Conservation (phyloP, 345 rosid genomes). For the Draba incana region DNA sequence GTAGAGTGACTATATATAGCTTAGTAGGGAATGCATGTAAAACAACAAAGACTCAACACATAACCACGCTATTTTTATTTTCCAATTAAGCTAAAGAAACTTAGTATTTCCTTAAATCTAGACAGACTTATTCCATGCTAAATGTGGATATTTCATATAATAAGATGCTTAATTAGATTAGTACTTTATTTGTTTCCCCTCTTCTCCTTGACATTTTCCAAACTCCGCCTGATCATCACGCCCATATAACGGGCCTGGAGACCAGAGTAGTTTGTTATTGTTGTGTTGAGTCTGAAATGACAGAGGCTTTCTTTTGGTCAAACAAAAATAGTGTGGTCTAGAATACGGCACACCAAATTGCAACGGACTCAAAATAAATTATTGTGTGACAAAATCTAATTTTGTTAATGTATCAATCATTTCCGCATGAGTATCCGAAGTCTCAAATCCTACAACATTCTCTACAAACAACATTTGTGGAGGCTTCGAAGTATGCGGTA, state of each 20-base stretch:
- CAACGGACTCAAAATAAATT: constrained; percentile 89
- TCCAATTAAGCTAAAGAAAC: too few species aligned
- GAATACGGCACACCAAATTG: constrained; percentile 97
- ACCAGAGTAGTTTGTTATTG: constrained; percentile 56
- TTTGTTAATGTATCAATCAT: constrained; percentile 68
- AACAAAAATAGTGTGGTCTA: constrained; percentile 91
- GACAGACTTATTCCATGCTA: too few species aligned
- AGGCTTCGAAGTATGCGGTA: constrained; percentile 60
- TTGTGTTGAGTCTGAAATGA: constrained; percentile 50
- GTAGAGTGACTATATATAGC: too few species aligned
- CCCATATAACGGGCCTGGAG: constrained; percentile 54
- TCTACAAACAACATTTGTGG: constrained; percentile 74
- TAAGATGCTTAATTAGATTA: constrained; percentile 18
- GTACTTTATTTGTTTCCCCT: constrained; percentile 29
- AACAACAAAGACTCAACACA: too few species aligned
- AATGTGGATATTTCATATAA: too few species aligned
- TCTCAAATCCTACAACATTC: constrained; percentile 91
- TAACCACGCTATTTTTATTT: too few species aligned
- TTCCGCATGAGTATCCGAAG: constrained; percentile 74
- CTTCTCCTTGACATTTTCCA: constrained; percentile 48
- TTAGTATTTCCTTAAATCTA: too few species aligned
- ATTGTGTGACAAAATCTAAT: constrained; percentile 62
- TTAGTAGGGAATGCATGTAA: too few species aligned
- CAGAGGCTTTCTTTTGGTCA: constrained; percentile 79
- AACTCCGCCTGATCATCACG: constrained; percentile 37